Conservation (phyloP, 1,284 basidiomycete species). For the Cutaneotrichosporon cavernicola region DNA sequence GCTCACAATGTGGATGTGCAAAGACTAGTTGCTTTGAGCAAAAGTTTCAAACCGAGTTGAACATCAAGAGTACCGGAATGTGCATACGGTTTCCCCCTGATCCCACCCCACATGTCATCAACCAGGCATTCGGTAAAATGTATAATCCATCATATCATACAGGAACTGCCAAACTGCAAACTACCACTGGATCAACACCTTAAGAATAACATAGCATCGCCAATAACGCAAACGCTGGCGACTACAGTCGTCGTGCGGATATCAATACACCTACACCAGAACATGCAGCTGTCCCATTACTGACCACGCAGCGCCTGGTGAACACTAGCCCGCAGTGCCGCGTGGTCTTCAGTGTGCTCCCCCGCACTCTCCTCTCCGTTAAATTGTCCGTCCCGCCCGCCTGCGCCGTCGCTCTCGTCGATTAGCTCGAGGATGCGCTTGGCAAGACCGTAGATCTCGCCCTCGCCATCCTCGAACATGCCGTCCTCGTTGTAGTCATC, state of each 20-base stretch:
- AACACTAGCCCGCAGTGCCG: constrained; percentile 48
- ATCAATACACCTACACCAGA: constrained; percentile 8
- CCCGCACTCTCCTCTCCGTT: constrained; percentile 25
- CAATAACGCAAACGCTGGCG: constrained; percentile 4
- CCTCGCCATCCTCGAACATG: constrained; percentile 57
- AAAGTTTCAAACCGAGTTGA: no score
- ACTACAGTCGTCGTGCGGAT: constrained; percentile 4
- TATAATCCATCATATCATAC: no score
- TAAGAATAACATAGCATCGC: constrained; percentile 15
- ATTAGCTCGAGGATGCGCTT: constrained; percentile 81
- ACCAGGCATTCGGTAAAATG: no score
- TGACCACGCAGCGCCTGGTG: constrained; percentile 43
- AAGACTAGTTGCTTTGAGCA: no score
- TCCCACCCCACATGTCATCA: no score
- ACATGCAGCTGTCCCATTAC: constrained; percentile 16
- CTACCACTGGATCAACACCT: background rate
- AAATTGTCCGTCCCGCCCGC: constrained; percentile 14
- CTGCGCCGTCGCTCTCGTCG: constrained; percentile 53
- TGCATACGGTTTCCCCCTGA: no score
- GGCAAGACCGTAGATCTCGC: constrained; percentile 77
- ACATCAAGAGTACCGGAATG: no score
- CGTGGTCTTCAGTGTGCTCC: constrained; percentile 39
- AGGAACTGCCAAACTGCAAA: no score
- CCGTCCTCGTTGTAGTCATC: constrained; percentile 72
- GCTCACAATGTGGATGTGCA: no score